Conservation (phyloP, 345 rosid genomes). For the Mangifera indica region DNA sequence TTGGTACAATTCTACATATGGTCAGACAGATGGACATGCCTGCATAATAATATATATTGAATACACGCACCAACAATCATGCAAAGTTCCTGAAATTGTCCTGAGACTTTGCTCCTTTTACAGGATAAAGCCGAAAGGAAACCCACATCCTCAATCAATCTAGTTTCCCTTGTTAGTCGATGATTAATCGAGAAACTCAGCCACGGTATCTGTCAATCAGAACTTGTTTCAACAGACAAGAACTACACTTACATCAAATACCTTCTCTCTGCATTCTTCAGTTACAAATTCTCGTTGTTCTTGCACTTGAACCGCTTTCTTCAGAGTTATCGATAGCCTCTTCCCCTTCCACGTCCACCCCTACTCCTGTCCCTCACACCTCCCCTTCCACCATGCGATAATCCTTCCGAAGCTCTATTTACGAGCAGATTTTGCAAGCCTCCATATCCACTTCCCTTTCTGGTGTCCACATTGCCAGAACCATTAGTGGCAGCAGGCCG, state of each 20-base stretch:
- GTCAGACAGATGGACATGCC: constrained; percentile 1
- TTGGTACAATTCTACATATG: not conserved
- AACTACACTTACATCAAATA: constrained; percentile 24
- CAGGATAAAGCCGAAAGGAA: not conserved
- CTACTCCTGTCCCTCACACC: constrained; percentile 60
- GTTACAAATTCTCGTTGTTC: not conserved
- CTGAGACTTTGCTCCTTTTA: not conserved
- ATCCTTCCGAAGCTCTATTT: constrained; percentile 83
- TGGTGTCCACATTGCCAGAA: constrained; percentile 44
- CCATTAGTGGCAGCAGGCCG: constrained; percentile 68
- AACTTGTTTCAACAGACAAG: constrained; percentile 14
- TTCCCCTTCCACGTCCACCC: constrained; percentile 72
- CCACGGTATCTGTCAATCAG: constrained; percentile 18
- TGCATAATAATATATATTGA: not conserved
- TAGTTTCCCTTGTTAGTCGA: constrained; percentile 12
- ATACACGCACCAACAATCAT: not conserved
- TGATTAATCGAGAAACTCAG: constrained; percentile 11
- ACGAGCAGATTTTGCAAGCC: constrained; percentile 75
- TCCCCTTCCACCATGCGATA: constrained; percentile 73
- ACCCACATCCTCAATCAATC: not conserved
- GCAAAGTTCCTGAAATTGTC: constrained; percentile 8
- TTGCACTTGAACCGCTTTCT: not conserved
- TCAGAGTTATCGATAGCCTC: constrained; percentile 43
- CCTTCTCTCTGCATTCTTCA: constrained; percentile 8
- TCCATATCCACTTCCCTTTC: constrained; percentile 74